Percentiles rank a stretch among this genome's conserved stretches.
phyloP scores from a whole-genome alignment of 2,329 filamentous ascomycete genomes.

The Cladophialophora exuberans region DNA sequence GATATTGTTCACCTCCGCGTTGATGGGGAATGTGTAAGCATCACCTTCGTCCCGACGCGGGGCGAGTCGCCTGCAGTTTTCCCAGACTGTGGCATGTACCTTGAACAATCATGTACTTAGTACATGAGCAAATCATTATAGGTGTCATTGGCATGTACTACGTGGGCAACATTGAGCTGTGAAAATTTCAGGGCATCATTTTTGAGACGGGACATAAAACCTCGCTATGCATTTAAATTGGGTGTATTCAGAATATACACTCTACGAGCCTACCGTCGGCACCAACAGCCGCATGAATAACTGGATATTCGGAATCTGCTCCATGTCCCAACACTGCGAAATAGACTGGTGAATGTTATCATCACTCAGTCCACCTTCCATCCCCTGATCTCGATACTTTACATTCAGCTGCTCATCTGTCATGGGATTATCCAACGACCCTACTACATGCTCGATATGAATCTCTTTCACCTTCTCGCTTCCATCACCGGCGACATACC shows the following conservation, averaged over 20 bases:
- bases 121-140: too few species aligned
- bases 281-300: conserved; percentile 1
- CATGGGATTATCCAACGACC: conserved; percentile 8
- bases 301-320: conserved; percentile 1
- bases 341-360: background rate
- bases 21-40: background rate
- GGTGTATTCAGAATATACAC: too few species aligned
- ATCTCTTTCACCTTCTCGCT: conserved; percentile 1
- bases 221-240: too few species aligned
- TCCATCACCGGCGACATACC: background rate
- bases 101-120: too few species aligned
- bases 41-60: background rate
- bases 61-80: background rate
- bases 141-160: too few species aligned
- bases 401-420: background rate
- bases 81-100: too few species aligned
- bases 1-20: background rate
- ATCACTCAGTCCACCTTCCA: background rate
- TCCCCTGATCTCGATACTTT: conserved; percentile 3
- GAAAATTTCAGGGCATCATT: too few species aligned
- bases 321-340: background rate
- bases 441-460: background rate
- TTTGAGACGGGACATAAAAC: too few species aligned
- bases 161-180: too few species aligned
- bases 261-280: too few species aligned